Conservation (phyloP, 257 asterid species). For the Mentha longifolia region DNA sequence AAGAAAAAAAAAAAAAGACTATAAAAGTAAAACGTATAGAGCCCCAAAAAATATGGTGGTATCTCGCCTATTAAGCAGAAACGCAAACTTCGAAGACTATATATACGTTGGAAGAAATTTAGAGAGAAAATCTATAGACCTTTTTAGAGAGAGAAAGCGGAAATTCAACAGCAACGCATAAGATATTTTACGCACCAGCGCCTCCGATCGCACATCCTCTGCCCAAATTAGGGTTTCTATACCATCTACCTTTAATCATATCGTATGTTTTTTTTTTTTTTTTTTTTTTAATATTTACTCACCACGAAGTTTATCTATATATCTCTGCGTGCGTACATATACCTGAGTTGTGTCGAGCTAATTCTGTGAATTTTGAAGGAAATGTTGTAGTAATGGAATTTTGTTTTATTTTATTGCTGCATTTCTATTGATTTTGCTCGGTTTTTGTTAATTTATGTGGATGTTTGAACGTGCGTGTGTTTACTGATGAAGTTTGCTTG, state of each 20-base stretch:
- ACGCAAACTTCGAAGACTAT: conserved; percentile 38
- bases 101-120: conserved; percentile 27
- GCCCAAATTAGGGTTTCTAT: conserved; percentile 49
- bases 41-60: conserved; percentile 37
- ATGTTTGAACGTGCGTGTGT: conserved; percentile 2
- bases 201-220: conserved; percentile 46
- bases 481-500: conserved; percentile 5
- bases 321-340: background rate
- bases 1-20: too few species aligned
- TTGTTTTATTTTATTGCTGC: conserved; percentile 24
- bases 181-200: conserved; percentile 39
- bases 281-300: conserved; percentile 11
- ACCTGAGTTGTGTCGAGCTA: background rate
- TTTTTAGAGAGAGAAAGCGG: conserved; percentile 39
- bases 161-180: conserved; percentile 31
- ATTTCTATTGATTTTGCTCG: conserved; percentile 14
- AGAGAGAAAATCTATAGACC: conserved; percentile 31
- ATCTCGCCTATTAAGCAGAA: conserved; percentile 47
- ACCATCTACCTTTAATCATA: conserved; percentile 29
- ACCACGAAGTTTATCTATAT: background rate
- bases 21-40: conserved; percentile 23
- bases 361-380: background rate
- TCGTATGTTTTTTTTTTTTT: conserved; percentile 43
- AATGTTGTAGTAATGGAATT: background rate
- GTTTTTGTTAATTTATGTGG: conserved; percentile 14